A percentile compares a stretch with the other conserved stretches of the same genome.
These are phyloP conservation scores for Chrysosporium keratinophilum DNA, from an alignment of 2,329 filamentous ascomycete genomes.

Conservation along the genomic window DNA sequence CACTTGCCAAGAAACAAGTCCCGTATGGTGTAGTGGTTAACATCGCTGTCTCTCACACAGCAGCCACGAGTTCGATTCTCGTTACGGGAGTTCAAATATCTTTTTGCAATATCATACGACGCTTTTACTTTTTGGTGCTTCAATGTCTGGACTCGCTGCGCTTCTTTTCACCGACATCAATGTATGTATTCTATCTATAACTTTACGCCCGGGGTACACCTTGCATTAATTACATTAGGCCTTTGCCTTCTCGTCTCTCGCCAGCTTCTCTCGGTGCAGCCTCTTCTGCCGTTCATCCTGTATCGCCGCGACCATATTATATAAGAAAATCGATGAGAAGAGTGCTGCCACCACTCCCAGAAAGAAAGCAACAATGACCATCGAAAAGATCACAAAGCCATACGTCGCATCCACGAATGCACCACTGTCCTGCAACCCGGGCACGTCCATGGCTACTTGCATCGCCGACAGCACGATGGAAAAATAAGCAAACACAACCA, in stretches of 20 bases:
- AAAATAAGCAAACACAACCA: conserved; percentile 35
- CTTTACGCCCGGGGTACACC: background rate
- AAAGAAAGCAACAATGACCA: conserved; percentile 12
- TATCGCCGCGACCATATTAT: conserved; percentile 15
- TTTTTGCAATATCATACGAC: background rate
- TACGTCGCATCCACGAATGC: conserved; percentile 13
- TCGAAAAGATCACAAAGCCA: conserved; percentile 15
- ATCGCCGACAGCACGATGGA: conserved; percentile 41
- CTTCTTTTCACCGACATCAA: too few relatives aligned
- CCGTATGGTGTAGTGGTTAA: conserved; percentile 3
- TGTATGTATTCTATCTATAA: background rate
- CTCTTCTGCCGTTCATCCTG: conserved; percentile 9
- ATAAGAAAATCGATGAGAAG: conserved; percentile 13
- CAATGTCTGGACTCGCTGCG: too few relatives aligned
- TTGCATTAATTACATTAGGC: background rate
- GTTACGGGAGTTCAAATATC: background rate
- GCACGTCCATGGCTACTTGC: conserved; percentile 32
- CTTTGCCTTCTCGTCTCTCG: background rate
- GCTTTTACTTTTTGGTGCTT: background rate
- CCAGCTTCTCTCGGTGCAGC: conserved; percentile 7
- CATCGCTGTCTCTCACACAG: conserved; percentile 2
- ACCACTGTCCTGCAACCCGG: conserved; percentile 6
- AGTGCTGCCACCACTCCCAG: conserved; percentile 8
- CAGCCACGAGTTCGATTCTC: background rate
- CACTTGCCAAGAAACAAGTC: background rate